A percentile compares a stretch with the other conserved stretches of the same genome.
These are phyloP conservation scores for Rhizophagus clarus DNA, from an alignment of 192 early-diverging fungal genomes.

Conservation along the genomic window DNA sequence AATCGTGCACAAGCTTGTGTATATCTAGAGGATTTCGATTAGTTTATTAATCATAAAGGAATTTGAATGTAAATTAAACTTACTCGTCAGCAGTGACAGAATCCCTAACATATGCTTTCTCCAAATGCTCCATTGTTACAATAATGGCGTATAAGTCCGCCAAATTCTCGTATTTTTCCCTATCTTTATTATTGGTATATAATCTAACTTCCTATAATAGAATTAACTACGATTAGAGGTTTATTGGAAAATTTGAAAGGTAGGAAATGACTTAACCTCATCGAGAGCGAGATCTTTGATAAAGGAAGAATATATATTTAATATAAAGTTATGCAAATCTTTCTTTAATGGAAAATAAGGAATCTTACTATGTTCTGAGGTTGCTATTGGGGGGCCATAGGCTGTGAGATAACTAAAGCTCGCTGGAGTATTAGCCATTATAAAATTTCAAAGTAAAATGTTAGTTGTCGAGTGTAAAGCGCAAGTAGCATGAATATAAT, in stretches of 20 bases:
- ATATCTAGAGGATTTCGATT: conserved; percentile 55
- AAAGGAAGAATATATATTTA: background rate
- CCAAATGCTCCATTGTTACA: conserved; percentile 87
- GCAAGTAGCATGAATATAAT: no score
- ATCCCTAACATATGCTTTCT: conserved; percentile 90
- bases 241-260: background rate
- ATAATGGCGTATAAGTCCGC: conserved; percentile 94
- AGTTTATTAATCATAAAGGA: background rate
- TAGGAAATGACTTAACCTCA: background rate
- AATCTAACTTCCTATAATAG: conserved; percentile 72
- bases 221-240: background rate
- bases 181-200: conserved; percentile 79
- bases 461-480: no score
- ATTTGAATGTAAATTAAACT: background rate
- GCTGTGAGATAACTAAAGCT: conserved; percentile 18
- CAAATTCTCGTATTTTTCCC: conserved; percentile 90
- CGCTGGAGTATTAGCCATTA: background rate
- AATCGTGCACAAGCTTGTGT: conserved; percentile 88
- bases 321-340: background rate
- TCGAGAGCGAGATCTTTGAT: conserved; percentile 5
- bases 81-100: conserved; percentile 81
- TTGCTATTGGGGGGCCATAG: background rate
- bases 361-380: conserved; percentile 15
- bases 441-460: no score
- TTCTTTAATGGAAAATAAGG: background rate